Conservation (phyloP, 2,329 filamentous ascomycete genomes). For the Coniochaeta sp. region DNA sequence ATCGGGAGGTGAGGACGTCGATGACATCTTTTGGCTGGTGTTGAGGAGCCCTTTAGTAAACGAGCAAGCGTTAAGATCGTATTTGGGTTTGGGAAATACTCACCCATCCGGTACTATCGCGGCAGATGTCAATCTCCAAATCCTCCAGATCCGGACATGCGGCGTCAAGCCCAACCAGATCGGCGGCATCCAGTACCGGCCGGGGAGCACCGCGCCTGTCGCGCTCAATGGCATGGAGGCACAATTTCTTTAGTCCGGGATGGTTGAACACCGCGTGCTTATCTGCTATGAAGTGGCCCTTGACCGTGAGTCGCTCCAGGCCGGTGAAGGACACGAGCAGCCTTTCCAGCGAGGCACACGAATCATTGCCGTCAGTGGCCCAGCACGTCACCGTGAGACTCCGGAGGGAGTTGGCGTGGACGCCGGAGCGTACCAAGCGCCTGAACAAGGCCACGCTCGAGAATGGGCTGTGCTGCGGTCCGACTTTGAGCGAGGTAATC, state of each 20-base stretch:
- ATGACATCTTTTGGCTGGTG: neutral
- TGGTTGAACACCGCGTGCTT: neutral
- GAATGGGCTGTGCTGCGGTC: too few species aligned
- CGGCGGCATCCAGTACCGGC: neutral
- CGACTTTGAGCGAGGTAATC: slow-evolving; percentile 3
- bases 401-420: slow-evolving; percentile 2
- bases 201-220: neutral
- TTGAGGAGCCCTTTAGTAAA: neutral
- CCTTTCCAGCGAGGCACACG: neutral
- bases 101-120: slow-evolving; percentile 1
- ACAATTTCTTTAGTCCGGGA: neutral
- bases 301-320: slow-evolving; percentile 4
- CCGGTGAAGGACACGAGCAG: slow-evolving; percentile 4
- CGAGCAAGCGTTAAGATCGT: neutral
- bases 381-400: slow-evolving; percentile 1
- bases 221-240: slow-evolving; percentile 4
- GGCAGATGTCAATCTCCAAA: slow-evolving; percentile 5
- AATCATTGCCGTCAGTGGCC: slow-evolving; percentile 2
- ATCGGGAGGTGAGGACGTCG: neutral
- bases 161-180: neutral
- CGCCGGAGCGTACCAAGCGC: neutral
- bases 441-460: neutral
- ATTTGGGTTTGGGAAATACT: neutral
- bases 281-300: slow-evolving; percentile 3
- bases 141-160: slow-evolving; percentile 1